A percentile compares a stretch with the other conserved stretches of the same genome.
Evolutionary conservation across 306 rosid species (phyloP).

Genomic region (Senna tora): DNA sequence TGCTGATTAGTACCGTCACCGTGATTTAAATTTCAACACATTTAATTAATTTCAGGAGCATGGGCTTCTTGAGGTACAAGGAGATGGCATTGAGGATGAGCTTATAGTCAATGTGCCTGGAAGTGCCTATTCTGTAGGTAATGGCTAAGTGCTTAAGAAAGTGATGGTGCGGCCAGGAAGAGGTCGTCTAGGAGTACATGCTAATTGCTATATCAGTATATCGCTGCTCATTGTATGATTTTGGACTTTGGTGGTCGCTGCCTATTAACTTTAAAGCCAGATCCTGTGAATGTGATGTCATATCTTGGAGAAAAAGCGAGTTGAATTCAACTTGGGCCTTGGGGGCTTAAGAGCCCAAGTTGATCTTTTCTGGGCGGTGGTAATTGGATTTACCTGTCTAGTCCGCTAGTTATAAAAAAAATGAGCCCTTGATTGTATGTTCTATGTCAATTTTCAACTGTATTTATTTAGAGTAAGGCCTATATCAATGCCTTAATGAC

Average conservation of each 20-base stretch:
- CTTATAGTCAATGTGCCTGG: constrained; percentile 85
- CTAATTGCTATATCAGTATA: too few species aligned
- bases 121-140: constrained; percentile 72
- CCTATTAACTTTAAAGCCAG: constrained; percentile 5
- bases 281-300: neutral
- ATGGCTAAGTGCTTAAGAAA: constrained; percentile 34
- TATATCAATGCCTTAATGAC: neutral
- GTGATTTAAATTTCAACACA: constrained; percentile 18
- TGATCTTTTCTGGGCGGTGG: neutral
- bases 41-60: constrained; percentile 52
- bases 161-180: constrained; percentile 40
- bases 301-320: constrained; percentile 18
- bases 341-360: constrained; percentile 9
- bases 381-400: too few species aligned
- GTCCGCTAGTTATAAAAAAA: too few species aligned
- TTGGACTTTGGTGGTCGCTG: constrained; percentile 10
- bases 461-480: too few species aligned
- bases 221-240: constrained; percentile 14
- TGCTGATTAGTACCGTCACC: neutral
- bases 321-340: constrained; percentile 18
- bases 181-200: neutral
- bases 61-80: constrained; percentile 38
- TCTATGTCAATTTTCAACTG: too few species aligned
- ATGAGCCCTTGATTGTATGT: too few species aligned
- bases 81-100: constrained; percentile 54